Evolutionary conservation across 768 basidiomycete genomes (phyloP), one percentile per base, ranked within the genome.

Genomic region (Ramaria sp.): DNA sequence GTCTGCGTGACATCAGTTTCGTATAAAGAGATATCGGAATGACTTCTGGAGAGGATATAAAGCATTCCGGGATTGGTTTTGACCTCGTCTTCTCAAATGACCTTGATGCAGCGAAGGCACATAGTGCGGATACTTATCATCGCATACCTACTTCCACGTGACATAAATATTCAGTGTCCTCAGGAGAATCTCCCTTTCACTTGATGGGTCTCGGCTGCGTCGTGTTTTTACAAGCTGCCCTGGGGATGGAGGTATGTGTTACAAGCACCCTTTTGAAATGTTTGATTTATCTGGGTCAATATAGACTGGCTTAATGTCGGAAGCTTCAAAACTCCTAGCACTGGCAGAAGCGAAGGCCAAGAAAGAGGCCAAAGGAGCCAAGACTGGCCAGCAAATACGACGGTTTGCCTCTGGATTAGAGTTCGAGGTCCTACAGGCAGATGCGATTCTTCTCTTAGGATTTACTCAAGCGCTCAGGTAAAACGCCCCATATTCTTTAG

Each of bases 391-490:
- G 22, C 48, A 42, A 25, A 60, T 58, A 8, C 68, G 72, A 18
- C 68, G 72, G 12, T 87, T 84, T 63, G 64, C 75, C 3, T 68
- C 82, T 1, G 86, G 84, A 6, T 64, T 83, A 7, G 87, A 90
- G 60, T 90, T 80, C 76, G 88, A 90, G 61, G 74, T 90, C 37
- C 63, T 89, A 10, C 77, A 81, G 58, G 82, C 88, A 0, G 88
- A 90, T 61, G 77, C 82, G 0, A 74, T 83, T 6, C 77, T 90
- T 5, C 65, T 90, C 37, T 71, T 83, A 5, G 88, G 86, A 0
- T 66, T 90, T 50, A 84, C 81, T 0, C 77, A 82, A 60, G 85
- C 82, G 8, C 66, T 88, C 38, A 81, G 79, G 85, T 85, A 59
- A 20, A 76, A 65, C 7, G 15, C 36, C 27, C 3, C 43, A 39